A percentile compares a stretch with the other conserved stretches of the same genome.
Evolutionary conservation across 2,329 filamentous ascomycete genomes (phyloP).

Genomic region (Cytospora piceae): DNA sequence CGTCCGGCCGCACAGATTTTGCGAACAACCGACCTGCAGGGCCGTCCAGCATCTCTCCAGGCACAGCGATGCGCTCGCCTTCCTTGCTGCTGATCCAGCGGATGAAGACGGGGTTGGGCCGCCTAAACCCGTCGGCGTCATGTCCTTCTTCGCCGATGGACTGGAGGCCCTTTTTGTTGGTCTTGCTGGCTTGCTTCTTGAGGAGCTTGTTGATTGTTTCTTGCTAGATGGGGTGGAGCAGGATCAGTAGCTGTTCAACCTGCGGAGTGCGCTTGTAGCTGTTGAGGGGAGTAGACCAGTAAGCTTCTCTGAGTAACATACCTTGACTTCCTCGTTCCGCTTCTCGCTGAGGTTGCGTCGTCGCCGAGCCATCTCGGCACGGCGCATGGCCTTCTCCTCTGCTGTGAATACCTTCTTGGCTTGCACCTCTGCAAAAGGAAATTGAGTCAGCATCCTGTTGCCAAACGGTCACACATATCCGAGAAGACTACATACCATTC

Average conservation of each 20-base stretch:
- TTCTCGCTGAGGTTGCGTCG: constrained; percentile 67
- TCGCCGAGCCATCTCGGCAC: constrained; percentile 64
- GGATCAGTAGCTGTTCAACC: background rate
- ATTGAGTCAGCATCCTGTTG: constrained; percentile 16
- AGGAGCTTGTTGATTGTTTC: constrained; percentile 90
- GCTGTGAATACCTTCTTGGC: constrained; percentile 65
- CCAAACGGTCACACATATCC: background rate
- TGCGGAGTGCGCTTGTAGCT: background rate
- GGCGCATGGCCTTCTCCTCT: constrained; percentile 64
- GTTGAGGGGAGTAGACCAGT: background rate
- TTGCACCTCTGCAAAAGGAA: constrained; percentile 57
- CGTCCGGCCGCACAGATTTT: constrained; percentile 28
- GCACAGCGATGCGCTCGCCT: constrained; percentile 66
- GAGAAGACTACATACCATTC: constrained; percentile 51
- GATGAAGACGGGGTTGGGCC: constrained; percentile 64
- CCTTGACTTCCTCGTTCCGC: constrained; percentile 67
- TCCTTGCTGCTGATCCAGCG: constrained; percentile 72
- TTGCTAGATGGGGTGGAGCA: constrained; percentile 20
- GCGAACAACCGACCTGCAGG: constrained; percentile 65
- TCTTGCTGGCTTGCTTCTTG: constrained; percentile 82
- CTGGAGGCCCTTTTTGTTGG: constrained; percentile 56
- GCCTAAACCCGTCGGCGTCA: constrained; percentile 44
- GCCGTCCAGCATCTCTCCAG: constrained; percentile 67
- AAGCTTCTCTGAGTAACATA: constrained; percentile 37
- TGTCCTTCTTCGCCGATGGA: constrained; percentile 54